Conservation (phyloP, 2,329 filamentous ascomycete species). For the Neonectria coccinea region DNA sequence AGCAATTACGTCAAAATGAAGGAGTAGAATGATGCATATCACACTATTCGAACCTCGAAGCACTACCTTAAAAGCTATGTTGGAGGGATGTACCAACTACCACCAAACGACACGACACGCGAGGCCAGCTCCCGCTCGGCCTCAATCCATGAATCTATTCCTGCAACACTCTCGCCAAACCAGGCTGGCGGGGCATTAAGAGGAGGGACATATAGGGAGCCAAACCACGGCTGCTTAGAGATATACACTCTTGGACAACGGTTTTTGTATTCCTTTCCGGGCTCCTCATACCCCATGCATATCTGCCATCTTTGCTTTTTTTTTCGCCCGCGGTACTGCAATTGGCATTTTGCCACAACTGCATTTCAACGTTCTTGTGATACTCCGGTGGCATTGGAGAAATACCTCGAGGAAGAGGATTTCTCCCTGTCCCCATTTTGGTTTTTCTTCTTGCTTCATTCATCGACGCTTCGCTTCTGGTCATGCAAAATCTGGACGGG, state of each 20-base stretch:
- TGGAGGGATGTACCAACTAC: neutral
- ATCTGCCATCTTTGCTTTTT: conserved; percentile 8
- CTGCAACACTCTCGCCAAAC: conserved; percentile 4
- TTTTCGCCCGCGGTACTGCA: conserved; percentile 6
- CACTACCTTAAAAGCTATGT: neutral
- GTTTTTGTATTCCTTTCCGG: conserved; percentile 12
- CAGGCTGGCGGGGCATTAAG: conserved; percentile 1
- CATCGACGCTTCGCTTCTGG: neutral
- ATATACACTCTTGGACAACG: conserved; percentile 25
- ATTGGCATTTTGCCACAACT: conserved; percentile 8
- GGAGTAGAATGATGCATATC: conserved; percentile 52
- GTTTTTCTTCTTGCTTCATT: conserved; percentile 1
- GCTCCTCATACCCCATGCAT: conserved; percentile 27
- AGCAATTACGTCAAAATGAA: conserved; percentile 81
- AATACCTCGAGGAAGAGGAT: neutral
- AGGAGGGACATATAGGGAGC: conserved; percentile 18
- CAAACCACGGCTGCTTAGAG: conserved; percentile 25
- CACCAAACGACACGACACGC: conserved; percentile 10
- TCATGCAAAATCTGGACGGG: neutral
- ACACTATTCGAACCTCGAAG: neutral
- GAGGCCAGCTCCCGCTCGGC: conserved; percentile 4
- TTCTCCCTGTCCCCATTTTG: neutral
- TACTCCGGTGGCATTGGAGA: neutral
- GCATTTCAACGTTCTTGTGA: conserved; percentile 3
- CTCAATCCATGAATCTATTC: conserved; percentile 4